Evolutionary conservation across 2,329 filamentous ascomycete species (phyloP).

Genomic region (Neofusicoccum ribis): DNA sequence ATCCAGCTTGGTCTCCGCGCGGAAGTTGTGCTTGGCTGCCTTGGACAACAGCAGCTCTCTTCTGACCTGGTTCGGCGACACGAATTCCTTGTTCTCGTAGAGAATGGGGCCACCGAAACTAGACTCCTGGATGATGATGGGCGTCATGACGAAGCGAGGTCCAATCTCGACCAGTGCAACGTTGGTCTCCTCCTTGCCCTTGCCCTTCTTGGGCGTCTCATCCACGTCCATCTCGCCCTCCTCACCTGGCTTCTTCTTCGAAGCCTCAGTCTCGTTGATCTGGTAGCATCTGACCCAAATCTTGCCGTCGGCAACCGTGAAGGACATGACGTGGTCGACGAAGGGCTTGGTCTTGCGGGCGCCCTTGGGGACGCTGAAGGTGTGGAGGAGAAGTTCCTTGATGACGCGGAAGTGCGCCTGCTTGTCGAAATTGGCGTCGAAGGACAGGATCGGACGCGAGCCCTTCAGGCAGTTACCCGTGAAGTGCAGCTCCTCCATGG

Average conservation of each 20-base stretch:
- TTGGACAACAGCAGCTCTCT: slow-evolving; percentile 75
- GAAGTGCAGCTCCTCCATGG: slow-evolving; percentile 95
- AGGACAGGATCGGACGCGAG: slow-evolving; percentile 85
- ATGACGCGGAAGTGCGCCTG: slow-evolving; percentile 79
- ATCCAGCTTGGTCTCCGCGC: slow-evolving; percentile 73
- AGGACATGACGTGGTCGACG: slow-evolving; percentile 90
- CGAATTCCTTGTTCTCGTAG: slow-evolving; percentile 97
- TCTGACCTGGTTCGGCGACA: slow-evolving; percentile 92
- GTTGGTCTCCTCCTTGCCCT: slow-evolving; percentile 62
- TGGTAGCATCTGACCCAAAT: slow-evolving; percentile 97
- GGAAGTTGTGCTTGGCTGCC: slow-evolving; percentile 73
- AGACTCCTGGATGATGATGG: slow-evolving; percentile 92
- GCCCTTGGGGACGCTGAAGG: slow-evolving; percentile 87
- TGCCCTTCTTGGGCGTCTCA: slow-evolving; percentile 42
- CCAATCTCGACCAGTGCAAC: slow-evolving; percentile 89
- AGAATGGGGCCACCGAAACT: slow-evolving; percentile 95
- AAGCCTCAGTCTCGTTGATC: slow-evolving; percentile 73
- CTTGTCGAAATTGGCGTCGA: slow-evolving; percentile 82
- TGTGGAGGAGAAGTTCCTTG: slow-evolving; percentile 86
- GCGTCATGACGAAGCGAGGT: slow-evolving; percentile 87
- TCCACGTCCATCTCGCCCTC: slow-evolving; percentile 35
- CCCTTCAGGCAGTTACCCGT: slow-evolving; percentile 96
- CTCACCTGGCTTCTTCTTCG: slow-evolving; percentile 44
- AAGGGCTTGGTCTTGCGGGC: slow-evolving; percentile 93
- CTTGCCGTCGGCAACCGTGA: slow-evolving; percentile 87